Base-by-base conservation (phyloP, 257 asterid species). In the Paraleonurus japonicus region DNA sequence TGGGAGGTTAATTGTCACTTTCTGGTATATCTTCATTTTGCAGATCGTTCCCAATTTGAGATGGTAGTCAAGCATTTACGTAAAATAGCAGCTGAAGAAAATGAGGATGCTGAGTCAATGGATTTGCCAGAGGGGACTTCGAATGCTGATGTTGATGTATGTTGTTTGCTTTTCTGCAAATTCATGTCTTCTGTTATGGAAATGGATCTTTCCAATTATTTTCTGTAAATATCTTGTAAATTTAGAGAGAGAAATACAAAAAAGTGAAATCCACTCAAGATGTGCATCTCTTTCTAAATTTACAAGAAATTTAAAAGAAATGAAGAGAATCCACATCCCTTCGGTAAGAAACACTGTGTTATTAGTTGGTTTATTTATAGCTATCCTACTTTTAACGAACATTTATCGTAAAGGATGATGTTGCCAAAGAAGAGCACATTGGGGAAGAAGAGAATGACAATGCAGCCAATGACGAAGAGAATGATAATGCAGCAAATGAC, bases 11-110 rank as follows among this genome's bases (percentile, higher is more conserved):
- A 22, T 57, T 17, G 28, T 48, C 33, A 39, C 10, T 26, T 41
- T 19, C 35, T 65, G 55, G 32, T 39, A 17, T 35, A 11, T 72
- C 27, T 32, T 59, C 66, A 41, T 65, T 71, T 69, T 84, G 80
- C 90, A 92, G 98, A 84, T 82, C 79, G 74, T 83, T 84, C 88
- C 76, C 88, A 84, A 75, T 90, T 82, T 60, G 61, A 80, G 50
- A 65, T 32, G 70, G 88, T 89, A 80, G 84, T 86, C 28, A 89
- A 81, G 69, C 84, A 73, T 27, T 45, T 89, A 50, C 84, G 81
- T 80, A 85, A 75, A 83, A 81, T 58, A 79, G 63, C 70, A 15
- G 64, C 76, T 30, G 70, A 65, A 32, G 81, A 33, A 39, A 72
- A 71, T 1, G 85, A 82, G 68, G 75, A 77, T 17, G 74, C 59